phyloP scores from a whole-genome alignment of 225 moss, liverwort and hornwort species.

The Rhytidiadelphus loreus region DNA sequence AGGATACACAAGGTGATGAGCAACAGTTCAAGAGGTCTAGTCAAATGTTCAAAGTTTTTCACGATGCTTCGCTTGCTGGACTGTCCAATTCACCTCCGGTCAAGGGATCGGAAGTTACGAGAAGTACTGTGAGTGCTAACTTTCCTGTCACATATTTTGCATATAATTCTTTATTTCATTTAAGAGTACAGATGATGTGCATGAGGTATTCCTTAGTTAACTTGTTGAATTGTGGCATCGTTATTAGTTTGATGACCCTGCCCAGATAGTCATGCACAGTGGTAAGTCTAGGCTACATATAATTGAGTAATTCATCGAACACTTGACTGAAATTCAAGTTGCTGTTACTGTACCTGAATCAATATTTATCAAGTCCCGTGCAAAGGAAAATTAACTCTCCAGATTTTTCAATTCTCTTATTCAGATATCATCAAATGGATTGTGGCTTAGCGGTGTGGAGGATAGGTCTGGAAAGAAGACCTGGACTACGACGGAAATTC shows the following conservation, averaged over 20 bases:
- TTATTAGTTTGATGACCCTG: not conserved
- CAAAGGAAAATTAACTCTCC: not conserved
- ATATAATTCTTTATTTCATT: not conserved
- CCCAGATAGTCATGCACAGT: not conserved
- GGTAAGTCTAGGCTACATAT: not conserved
- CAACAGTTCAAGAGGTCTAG: conserved; percentile 38
- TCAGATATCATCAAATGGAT: conserved; percentile 17
- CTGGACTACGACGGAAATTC: conserved; percentile 4
- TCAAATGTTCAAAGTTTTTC: conserved; percentile 37
- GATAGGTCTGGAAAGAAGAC: not conserved
- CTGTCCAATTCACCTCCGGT: conserved; percentile 17
- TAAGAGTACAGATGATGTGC: not conserved
- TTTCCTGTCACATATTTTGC: not conserved
- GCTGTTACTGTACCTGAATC: not conserved
- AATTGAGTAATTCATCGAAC: not conserved
- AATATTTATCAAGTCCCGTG: not conserved
- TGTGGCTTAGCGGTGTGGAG: not conserved
- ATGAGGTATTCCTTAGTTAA: not conserved
- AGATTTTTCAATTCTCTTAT: not conserved
- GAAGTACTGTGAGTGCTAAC: conserved; percentile 15
- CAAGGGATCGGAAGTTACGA: not conserved
- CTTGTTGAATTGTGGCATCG: not conserved
- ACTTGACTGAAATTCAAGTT: not conserved
- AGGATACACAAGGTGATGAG: conserved; percentile 23
- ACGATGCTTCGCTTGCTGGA: conserved; percentile 41